A percentile compares a stretch with the other conserved stretches of the same genome.
Evolutionary conservation across 257 asterid genomes (phyloP).

Genomic region (Cinchona pubescens): DNA sequence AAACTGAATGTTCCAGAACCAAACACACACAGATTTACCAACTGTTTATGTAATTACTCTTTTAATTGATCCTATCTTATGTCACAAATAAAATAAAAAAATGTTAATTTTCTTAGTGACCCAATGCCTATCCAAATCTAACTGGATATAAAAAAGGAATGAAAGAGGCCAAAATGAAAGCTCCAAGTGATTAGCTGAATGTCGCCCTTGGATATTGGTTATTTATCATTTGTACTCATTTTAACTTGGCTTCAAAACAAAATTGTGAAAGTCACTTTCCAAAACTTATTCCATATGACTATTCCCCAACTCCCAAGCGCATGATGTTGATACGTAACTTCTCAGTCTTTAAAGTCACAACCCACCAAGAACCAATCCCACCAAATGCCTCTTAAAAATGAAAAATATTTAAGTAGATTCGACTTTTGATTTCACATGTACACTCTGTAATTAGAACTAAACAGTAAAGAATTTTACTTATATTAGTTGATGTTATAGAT

Average conservation of each 20-base stretch:
- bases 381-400: no score
- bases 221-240: neutral
- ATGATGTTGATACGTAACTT: conserved; percentile 33
- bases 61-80: no score
- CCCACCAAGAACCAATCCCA: no score
- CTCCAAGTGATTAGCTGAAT: neutral
- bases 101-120: neutral
- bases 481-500: no score
- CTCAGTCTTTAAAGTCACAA: neutral
- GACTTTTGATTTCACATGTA: no score
- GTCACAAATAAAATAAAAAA: no score
- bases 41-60: no score
- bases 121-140: neutral
- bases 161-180: neutral
- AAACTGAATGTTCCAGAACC: no score
- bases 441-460: no score
- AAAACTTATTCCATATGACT: conserved; percentile 8
- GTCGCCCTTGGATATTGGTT: neutral
- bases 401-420: no score
- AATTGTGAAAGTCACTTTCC: neutral
- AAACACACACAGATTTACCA: no score
- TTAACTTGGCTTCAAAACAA: conserved; percentile 12
- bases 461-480: no score
- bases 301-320: conserved; percentile 17
- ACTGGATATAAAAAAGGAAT: neutral